phyloP scores from a whole-genome alignment of 495 filamentous ascomycete genomes.

The Xylaria nigripes region DNA sequence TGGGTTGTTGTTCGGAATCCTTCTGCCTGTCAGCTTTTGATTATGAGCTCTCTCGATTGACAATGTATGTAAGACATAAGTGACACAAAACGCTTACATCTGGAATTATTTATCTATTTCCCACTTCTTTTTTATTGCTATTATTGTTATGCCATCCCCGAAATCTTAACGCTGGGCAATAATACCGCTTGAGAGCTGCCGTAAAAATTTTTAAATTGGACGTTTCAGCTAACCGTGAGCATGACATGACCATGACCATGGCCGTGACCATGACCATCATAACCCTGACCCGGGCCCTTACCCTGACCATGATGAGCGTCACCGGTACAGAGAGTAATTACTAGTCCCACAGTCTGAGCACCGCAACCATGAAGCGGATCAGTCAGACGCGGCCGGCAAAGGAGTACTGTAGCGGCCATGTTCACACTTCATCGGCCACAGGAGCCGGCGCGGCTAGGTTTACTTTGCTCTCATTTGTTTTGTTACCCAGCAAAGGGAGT shows the following conservation, averaged over 20 bases:
- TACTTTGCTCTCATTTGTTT: not conserved
- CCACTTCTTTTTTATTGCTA: slow-evolving; percentile 2
- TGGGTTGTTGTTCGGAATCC: slow-evolving; percentile 1
- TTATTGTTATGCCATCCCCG: not conserved
- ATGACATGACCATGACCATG: slow-evolving; percentile 3
- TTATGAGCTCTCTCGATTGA: not conserved
- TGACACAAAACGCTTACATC: slow-evolving; percentile 8
- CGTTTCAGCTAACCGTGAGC: slow-evolving; percentile 2
- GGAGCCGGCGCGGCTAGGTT: not conserved
- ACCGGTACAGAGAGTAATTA: not conserved
- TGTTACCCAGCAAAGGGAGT: not conserved
- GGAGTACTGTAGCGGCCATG: not conserved
- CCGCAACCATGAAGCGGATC: not conserved
- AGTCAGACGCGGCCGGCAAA: not conserved
- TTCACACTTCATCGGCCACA: not conserved
- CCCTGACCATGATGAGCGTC: not conserved
- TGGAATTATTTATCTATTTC: not conserved
- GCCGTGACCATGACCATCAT: not conserved
- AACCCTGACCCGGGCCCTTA: not conserved
- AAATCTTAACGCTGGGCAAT: not conserved
- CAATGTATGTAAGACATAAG: slow-evolving; percentile 5
- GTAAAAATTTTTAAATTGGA: slow-evolving; percentile 13
- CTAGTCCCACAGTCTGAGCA: not conserved
- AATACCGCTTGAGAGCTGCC: not conserved
- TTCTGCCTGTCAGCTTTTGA: slow-evolving; percentile 5